Evolutionary conservation across 805 yeast species (phyloP).

Genomic region (Kodamaea jinghongensis): DNA sequence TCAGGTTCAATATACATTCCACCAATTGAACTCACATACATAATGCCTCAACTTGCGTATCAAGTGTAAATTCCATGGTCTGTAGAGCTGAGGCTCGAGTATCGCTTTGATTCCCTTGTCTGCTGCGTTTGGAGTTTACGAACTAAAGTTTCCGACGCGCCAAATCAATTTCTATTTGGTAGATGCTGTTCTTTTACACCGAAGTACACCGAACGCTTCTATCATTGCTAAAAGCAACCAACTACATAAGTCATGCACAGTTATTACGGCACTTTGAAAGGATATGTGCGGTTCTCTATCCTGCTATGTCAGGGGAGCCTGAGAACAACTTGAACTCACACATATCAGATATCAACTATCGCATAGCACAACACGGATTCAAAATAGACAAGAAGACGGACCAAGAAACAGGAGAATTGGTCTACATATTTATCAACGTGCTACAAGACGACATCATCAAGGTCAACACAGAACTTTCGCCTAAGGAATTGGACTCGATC

Average conservation of each 20-base stretch:
- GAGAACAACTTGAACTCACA: constrained; percentile 14
- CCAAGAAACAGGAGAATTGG: constrained; percentile 30
- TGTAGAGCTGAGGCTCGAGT: too few relatives aligned
- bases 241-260: constrained; percentile 19
- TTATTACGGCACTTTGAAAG: constrained; percentile 21
- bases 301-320: constrained; percentile 9
- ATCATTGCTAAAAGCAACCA: constrained; percentile 29
- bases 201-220: constrained; percentile 22
- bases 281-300: constrained; percentile 9
- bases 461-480: constrained; percentile 32
- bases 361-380: constrained; percentile 37
- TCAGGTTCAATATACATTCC: too few relatives aligned
- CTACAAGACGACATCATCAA: constrained; percentile 40
- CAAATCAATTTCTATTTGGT: not conserved
- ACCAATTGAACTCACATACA: too few relatives aligned
- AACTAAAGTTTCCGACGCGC: too few relatives aligned
- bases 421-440: constrained; percentile 42
- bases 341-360: constrained; percentile 29
- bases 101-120: too few relatives aligned
- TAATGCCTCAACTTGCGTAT: too few relatives aligned
- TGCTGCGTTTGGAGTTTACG: too few relatives aligned
- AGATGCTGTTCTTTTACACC: too few relatives aligned
- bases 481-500: constrained; percentile 40
- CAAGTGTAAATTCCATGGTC: too few relatives aligned
- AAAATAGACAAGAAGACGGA: constrained; percentile 40